Evolutionary conservation across 1,284 basidiomycete species (phyloP), one percentile per base, ranked within the genome.

Genomic region (Ganoderma leucocontextum): DNA sequence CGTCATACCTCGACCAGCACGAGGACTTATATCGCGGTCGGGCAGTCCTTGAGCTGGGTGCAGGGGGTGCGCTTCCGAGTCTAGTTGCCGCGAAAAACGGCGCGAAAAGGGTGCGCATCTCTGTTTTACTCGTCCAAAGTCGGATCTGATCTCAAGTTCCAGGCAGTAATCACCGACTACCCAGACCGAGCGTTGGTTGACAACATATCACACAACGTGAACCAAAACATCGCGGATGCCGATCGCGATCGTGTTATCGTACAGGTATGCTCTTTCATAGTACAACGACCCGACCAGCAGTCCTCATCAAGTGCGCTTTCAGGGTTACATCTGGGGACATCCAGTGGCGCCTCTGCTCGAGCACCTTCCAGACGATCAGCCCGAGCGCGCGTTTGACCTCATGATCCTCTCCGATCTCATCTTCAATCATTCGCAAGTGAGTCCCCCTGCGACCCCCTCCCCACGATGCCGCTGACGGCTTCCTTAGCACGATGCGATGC

Each of bases 311-410:
- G 29, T 41, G 17, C 33, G 42, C 29, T 62, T 42, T 39, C 62
- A 95, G 90, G 97, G 97, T 7, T 97, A 96, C 77, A 89, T 95
- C 0, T 99, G 97, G 97, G 97, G 97, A 0, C 84, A 86, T n/a
- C 80, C 90, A 2, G 83, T 91, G 0, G 73, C 84, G 1, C 78
- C 83, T 0, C 81, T 98, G 25, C 77, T 92, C 0, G 78, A 80
- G 0, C 72, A 79, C 15, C 72, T 78, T 22, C 67, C 67, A 22
- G 57, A 42, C 8, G 39, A 60, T 19, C 36, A 22, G 9, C 59
- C 75, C 6, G 58, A 74, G 38, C 61, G 64, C 25, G 78, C 80
- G 55, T 98, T 94, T 74, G 91, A 98, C 75, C 76, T 97, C 15
- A 87, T 99, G 70, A 91, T 99, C 66, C 85, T 99, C 62, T 97